phyloP scores from a whole-genome alignment of 352 stramenopile genomes.

The Phytophthora parvispora region DNA sequence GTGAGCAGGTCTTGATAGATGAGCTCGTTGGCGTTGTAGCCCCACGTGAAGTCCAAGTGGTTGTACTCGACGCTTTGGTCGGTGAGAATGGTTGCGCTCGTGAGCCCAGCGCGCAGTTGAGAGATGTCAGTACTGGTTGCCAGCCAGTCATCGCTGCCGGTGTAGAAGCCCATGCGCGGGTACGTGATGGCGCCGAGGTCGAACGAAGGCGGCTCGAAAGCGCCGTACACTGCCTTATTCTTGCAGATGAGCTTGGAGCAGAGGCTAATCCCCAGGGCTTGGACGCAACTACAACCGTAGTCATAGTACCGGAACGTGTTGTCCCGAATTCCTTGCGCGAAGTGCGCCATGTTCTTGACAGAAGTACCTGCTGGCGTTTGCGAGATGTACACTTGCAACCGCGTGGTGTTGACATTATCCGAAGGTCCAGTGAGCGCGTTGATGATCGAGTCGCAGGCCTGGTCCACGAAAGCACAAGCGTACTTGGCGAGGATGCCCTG shows the following conservation, averaged over 20 bases:
- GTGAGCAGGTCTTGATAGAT: constrained; percentile 68
- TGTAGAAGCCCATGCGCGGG: constrained; percentile 64
- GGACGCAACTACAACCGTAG: constrained; percentile 62
- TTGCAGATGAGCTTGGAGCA: constrained; percentile 61
- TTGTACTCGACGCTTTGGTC: constrained; percentile 64
- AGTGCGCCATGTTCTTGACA: constrained; percentile 76
- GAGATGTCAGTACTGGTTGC: constrained; percentile 52
- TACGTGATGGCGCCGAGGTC: constrained; percentile 58
- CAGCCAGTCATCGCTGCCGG: constrained; percentile 60
- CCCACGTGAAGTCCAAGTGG: constrained; percentile 81
- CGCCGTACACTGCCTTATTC: constrained; percentile 66
- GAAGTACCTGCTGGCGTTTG: constrained; percentile 69
- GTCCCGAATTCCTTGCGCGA: constrained; percentile 68
- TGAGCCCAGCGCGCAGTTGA: constrained; percentile 56
- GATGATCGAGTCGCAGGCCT: constrained; percentile 62
- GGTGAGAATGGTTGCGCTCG: constrained; percentile 56
- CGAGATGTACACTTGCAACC: constrained; percentile 75
- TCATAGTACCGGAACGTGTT: constrained; percentile 71
- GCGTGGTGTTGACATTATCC: constrained; percentile 63
- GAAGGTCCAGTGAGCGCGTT: constrained; percentile 62
- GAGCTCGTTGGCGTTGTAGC: constrained; percentile 58
- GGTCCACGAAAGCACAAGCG: constrained; percentile 56
- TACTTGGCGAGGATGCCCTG: constrained; percentile 66
- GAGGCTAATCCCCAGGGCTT: constrained; percentile 41
- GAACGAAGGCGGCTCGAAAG: constrained; percentile 55